Conservation (phyloP, 805 yeast genomes). For the Monosporozyma servazzii region DNA sequence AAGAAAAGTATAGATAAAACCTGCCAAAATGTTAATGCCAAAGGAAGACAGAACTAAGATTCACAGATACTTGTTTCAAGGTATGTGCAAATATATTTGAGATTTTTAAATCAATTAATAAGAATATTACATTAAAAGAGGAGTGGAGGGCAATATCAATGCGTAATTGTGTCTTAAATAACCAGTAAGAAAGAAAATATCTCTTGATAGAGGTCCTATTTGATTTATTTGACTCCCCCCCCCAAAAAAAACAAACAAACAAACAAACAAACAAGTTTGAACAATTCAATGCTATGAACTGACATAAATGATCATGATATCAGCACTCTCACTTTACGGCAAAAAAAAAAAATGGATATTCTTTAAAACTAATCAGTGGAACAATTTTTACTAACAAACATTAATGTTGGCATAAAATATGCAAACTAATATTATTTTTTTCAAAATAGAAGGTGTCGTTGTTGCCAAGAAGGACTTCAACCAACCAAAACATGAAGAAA, state of each 20-base stretch:
- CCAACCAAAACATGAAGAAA: conserved; percentile 96
- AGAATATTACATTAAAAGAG: not conserved
- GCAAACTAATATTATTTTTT: conserved; percentile 3
- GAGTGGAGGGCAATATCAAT: not conserved
- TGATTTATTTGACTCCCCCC: not conserved
- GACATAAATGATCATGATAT: no score
- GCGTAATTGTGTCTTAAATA: no score
- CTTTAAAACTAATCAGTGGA: not conserved
- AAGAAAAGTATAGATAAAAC: conserved; percentile 1
- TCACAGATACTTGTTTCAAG: conserved; percentile 97
- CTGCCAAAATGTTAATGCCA: conserved; percentile 87
- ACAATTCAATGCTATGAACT: no score
- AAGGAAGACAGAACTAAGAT: conserved; percentile 99
- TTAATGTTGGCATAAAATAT: not conserved
- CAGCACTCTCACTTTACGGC: no score
- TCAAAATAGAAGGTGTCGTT: conserved; percentile 84
- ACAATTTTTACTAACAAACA: conserved; percentile 7
- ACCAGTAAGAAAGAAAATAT: no score
- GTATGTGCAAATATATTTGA: conserved; percentile 42
- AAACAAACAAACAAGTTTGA: no score
- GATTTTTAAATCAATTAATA: not conserved
- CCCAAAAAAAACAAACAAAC: no score
- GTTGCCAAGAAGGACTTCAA: conserved; percentile 98
- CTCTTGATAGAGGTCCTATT: no score
- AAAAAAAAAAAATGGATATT: not conserved